Evolutionary conservation across 2,329 filamentous ascomycete genomes (phyloP).

Genomic region (Curvularia verruculosa): DNA sequence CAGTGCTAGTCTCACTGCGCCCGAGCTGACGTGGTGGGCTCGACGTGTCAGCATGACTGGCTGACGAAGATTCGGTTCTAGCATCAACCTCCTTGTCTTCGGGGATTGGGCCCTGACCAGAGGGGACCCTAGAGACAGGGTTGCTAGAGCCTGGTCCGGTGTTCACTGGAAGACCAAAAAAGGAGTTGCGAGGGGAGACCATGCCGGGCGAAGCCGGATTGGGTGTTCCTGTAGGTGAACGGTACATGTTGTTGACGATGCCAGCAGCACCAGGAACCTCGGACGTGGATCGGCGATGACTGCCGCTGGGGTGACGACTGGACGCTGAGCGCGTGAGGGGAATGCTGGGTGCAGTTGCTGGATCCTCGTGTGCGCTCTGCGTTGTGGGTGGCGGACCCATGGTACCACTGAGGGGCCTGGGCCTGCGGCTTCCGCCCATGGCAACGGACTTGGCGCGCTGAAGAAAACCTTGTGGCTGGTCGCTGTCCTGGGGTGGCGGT

Average conservation of each 20-base stretch:
- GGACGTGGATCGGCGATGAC: conserved; percentile 51
- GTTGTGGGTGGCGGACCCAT: conserved; percentile 27
- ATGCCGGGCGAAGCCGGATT: conserved; percentile 57
- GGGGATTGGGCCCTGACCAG: conserved; percentile 35
- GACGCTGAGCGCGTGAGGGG: conserved; percentile 67
- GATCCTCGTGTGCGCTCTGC: conserved; percentile 59
- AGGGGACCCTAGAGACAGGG: conserved; percentile 50
- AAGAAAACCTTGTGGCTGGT: conserved; percentile 55
- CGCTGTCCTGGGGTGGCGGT: conserved; percentile 66
- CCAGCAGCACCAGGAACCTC: conserved; percentile 67
- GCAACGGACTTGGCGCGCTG: conserved; percentile 66
- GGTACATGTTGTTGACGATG: conserved; percentile 90
- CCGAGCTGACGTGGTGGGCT: conserved; percentile 65
- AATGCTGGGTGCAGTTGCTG: conserved; percentile 76
- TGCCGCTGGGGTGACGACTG: conserved; percentile 51
- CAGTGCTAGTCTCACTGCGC: conserved; percentile 41
- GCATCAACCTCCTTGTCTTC: conserved; percentile 43
- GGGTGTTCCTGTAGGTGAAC: conserved; percentile 47
- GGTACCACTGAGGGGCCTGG: conserved; percentile 52
- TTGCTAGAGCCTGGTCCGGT: conserved; percentile 47
- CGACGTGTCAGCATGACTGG: conserved; percentile 44
- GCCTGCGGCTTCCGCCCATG: conserved; percentile 53
- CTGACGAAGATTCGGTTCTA: conserved; percentile 32
- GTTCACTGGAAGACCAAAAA: conserved; percentile 51
- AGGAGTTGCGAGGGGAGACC: conserved; percentile 45